Conservation (phyloP, 805 yeast genomes). For the Saccharomycopsis sp. region DNA sequence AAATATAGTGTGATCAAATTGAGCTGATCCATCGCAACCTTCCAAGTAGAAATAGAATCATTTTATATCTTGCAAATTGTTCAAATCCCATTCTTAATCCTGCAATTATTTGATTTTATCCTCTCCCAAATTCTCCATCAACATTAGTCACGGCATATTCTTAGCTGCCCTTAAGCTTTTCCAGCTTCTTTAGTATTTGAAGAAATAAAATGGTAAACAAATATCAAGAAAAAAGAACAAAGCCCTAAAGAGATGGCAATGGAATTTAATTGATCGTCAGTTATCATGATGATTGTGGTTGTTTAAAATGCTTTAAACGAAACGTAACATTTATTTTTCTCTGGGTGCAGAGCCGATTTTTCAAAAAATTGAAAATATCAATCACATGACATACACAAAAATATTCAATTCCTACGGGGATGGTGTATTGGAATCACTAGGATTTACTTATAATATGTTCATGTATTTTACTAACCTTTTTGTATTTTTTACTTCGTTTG, state of each 20-base stretch:
- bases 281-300: conserved; percentile 48
- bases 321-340: background rate
- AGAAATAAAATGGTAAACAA: conserved; percentile 61
- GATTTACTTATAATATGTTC: background rate
- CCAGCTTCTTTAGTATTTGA: conserved; percentile 40
- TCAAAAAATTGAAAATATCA: background rate
- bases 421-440: background rate
- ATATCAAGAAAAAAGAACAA: conserved; percentile 59
- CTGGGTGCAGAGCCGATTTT: too few species aligned
- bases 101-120: too few species aligned
- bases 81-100: too few species aligned
- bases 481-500: conserved; percentile 1
- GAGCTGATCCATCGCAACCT: too few species aligned
- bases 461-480: background rate
- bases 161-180: too few species aligned
- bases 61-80: too few species aligned
- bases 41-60: too few species aligned
- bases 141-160: too few species aligned
- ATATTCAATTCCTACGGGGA: background rate
- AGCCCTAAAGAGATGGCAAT: conserved; percentile 72
- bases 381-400: background rate
- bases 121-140: too few species aligned
- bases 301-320: background rate
- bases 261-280: conserved; percentile 71
- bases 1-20: too few species aligned